A percentile compares a stretch with the other conserved stretches of the same genome.
phyloP scores from a whole-genome alignment of 108 stramenopile genomes.

The Skeletonema costatum region DNA sequence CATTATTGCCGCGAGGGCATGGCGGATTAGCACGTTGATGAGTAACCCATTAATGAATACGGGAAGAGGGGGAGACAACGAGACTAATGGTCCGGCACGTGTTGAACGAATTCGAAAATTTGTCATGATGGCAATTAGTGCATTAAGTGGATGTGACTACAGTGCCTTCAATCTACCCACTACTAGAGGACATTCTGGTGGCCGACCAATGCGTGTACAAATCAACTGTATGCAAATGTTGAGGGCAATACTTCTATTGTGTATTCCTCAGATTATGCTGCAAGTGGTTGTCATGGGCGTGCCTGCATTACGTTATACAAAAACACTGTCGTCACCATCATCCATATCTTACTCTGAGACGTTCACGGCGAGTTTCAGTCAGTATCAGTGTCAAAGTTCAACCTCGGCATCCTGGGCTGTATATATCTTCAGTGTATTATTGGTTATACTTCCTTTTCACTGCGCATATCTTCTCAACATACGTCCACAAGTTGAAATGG shows the following conservation, averaged over 20 bases:
- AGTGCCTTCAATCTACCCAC: not conserved
- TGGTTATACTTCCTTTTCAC: conserved; percentile 12
- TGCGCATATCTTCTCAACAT: conserved; percentile 33
- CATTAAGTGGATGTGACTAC: conserved; percentile 7
- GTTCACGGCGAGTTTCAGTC: not conserved
- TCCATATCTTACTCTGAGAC: conserved; percentile 4
- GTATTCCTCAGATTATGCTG: conserved; percentile 19
- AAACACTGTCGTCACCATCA: not conserved
- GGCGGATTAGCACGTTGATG: conserved; percentile 32
- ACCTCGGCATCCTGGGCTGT: conserved; percentile 10
- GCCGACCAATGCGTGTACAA: conserved; percentile 12
- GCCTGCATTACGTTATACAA: conserved; percentile 7
- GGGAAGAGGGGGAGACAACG: not conserved
- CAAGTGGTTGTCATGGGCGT: conserved; percentile 18
- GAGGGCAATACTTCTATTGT: conserved; percentile 13
- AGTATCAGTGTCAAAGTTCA: conserved; percentile 15
- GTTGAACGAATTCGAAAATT: conserved; percentile 9
- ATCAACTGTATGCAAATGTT: conserved; percentile 14
- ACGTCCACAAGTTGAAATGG: conserved; percentile 25
- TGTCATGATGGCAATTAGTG: conserved; percentile 11
- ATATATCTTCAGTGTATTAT: conserved; percentile 5
- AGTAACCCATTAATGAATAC: conserved; percentile 24
- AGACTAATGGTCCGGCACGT: not conserved
- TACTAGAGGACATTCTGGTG: not conserved
- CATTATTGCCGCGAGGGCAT: conserved; percentile 31